These are phyloP conservation scores for Lentinula novae-zelandiae DNA, from an alignment of 1,284 basidiomycete genomes.

Conservation along the genomic window DNA sequence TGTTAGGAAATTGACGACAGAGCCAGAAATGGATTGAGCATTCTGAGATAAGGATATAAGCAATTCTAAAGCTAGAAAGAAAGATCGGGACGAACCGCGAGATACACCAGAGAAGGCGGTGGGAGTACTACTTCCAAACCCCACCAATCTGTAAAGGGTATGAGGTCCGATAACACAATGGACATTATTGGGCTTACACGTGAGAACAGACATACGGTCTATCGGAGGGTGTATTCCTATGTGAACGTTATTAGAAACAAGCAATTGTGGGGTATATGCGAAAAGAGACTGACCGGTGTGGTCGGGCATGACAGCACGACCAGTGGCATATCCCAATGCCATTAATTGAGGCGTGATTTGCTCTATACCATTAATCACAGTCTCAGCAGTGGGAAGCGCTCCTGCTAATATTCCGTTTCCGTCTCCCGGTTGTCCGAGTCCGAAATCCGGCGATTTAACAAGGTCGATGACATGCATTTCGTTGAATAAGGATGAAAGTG, in stretches of 20 bases:
- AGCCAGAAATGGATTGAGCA: conserved; percentile 56
- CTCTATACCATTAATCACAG: conserved; percentile 61
- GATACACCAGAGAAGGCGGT: conserved; percentile 56
- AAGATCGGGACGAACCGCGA: conserved; percentile 41
- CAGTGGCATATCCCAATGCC: conserved; percentile 73
- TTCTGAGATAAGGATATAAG: conserved; percentile 30
- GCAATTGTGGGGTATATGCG: not conserved
- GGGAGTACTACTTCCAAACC: conserved; percentile 73
- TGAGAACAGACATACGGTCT: conserved; percentile 72
- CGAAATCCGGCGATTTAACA: conserved; percentile 32
- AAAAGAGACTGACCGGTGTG: conserved; percentile 45
- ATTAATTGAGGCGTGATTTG: conserved; percentile 73
- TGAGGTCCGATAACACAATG: conserved; percentile 2
- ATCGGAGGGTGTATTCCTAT: conserved; percentile 64
- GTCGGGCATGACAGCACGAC: conserved; percentile 60
- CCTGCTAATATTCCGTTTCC: conserved; percentile 63
- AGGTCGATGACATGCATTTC: conserved; percentile 56
- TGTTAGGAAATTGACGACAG: conserved; percentile 68
- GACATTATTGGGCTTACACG: conserved; percentile 48
- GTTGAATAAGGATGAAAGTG: conserved; percentile 43
- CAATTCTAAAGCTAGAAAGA: not conserved
- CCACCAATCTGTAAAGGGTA: conserved; percentile 67
- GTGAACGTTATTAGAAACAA: not conserved
- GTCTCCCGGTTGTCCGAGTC: conserved; percentile 53
- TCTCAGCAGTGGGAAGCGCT: conserved; percentile 68